Evolutionary conservation across 2,329 filamentous ascomycete genomes (phyloP).

Genomic region (Dryadomyces quercus-mongolicae): DNA sequence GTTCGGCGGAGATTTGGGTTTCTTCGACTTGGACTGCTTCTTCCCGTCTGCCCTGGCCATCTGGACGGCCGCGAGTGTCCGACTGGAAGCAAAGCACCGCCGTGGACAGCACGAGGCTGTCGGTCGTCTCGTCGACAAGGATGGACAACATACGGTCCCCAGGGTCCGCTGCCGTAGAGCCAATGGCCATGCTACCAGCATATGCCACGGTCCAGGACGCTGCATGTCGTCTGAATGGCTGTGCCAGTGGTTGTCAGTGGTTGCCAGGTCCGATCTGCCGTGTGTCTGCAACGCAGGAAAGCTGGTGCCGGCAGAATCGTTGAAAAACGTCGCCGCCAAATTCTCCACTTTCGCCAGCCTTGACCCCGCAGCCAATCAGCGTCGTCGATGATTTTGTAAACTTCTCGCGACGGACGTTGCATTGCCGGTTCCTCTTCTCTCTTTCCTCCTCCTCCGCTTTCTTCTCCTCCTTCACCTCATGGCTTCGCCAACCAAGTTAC

Average conservation of each 20-base stretch:
- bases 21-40: no score
- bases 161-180: conserved; percentile 10
- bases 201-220: conserved; percentile 11
- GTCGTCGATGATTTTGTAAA: no score
- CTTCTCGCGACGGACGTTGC: no score
- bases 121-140: background rate
- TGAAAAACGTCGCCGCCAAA: background rate
- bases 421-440: background rate
- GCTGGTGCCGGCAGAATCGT: no score
- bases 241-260: no score
- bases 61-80: background rate
- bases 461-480: background rate
- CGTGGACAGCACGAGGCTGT: no score
- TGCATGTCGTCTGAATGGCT: no score
- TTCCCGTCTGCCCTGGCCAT: no score
- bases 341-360: background rate
- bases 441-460: background rate
- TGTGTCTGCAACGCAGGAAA: no score
- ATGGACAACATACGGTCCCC: conserved; percentile 3
- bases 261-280: no score
- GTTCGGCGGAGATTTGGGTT: no score
- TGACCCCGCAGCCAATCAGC: no score
- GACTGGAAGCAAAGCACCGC: background rate
- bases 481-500: conserved; percentile 29
- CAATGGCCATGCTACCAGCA: conserved; percentile 5